These are phyloP conservation scores for Helicocarpus griseus DNA, from an alignment of 2,329 filamentous ascomycete genomes.

Conservation along the genomic window DNA sequence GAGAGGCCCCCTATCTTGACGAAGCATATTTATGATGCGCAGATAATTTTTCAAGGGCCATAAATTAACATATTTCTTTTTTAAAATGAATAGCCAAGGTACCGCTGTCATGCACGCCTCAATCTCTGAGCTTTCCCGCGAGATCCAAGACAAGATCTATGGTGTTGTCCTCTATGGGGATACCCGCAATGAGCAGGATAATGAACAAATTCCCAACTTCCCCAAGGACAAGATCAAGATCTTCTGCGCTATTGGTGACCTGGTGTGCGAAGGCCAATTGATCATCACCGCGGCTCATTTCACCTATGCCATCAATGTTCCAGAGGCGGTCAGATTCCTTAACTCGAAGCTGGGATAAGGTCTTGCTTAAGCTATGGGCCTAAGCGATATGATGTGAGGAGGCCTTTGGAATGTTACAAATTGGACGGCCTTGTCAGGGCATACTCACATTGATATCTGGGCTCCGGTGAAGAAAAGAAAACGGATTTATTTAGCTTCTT, in stretches of 20 bases:
- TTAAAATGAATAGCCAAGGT: constrained; percentile 25
- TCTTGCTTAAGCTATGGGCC: neutral
- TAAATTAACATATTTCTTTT: no score
- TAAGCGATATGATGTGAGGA: no score
- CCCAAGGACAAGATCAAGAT: constrained; percentile 16
- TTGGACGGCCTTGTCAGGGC: neutral
- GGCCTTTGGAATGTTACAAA: no score
- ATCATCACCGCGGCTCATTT: constrained; percentile 18
- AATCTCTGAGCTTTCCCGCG: constrained; percentile 24
- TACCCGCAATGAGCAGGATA: constrained; percentile 29
- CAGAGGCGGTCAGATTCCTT: constrained; percentile 15
- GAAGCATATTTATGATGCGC: no score
- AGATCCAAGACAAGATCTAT: constrained; percentile 23
- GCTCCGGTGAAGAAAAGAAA: neutral
- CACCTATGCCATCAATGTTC: constrained; percentile 15
- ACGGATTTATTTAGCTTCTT: neutral
- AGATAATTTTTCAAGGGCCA: no score
- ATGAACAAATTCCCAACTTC: constrained; percentile 24
- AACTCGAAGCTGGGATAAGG: constrained; percentile 5
- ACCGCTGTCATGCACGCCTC: constrained; percentile 36
- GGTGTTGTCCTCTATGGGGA: constrained; percentile 38
- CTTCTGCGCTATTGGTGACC: constrained; percentile 18
- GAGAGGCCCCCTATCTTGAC: no score
- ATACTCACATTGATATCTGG: neutral
- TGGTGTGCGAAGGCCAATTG: constrained; percentile 18